Evolutionary conservation across 305 asterid genomes (phyloP), one percentile per base, ranked within the genome.

Genomic region (Rubia peregrina): DNA sequence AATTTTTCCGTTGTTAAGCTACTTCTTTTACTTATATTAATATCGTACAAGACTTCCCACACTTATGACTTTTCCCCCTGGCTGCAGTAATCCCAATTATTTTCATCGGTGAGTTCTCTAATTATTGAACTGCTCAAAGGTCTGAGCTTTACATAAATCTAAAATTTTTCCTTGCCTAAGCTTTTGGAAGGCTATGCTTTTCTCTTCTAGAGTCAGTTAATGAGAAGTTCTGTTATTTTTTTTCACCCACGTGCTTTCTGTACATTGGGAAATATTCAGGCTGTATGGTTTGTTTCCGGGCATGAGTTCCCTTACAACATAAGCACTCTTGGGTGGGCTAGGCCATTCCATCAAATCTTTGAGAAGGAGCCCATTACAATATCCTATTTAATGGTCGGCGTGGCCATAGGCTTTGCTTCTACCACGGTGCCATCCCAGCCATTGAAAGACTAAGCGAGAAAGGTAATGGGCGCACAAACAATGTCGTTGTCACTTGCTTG

Each of bases 71-170:
- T 91, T 88, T 30, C 91, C 94, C 73, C 88, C 96, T 61, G 97
- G 96, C 62, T 95, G 99, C 85, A 87, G 84, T 83, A 85, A 85
- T 85, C 74, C 91, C 57, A 76, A 80, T 72, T 95, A 98, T 77
- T 83, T 90, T 77, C 69, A 71, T 71, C 90, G 99, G 99, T 94
- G 60, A 76, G 76, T 74, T 60, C 65, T 68, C 55, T 75, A 46
- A 59, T 40, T 42, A 43, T 44, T 73, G 12, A 43, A 78, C 65
- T 75, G 64, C 22, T 33, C 26, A n/a, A n/a, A n/a, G n/a, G n/a
- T 53, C 17, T 11, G 59, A 6, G 17, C 30, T n/a, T 48, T 36
- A 36, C 70, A 17, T 56, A 61, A 36, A 46, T 70, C 30, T 55
- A 9, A 44, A 42, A 21, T 42, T 53, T 55, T 42, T 68, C 21